A percentile compares a stretch with the other conserved stretches of the same genome.
phyloP scores from a whole-genome alignment of 2,329 filamentous ascomycete species.

The Xylariaceae sp. region DNA sequence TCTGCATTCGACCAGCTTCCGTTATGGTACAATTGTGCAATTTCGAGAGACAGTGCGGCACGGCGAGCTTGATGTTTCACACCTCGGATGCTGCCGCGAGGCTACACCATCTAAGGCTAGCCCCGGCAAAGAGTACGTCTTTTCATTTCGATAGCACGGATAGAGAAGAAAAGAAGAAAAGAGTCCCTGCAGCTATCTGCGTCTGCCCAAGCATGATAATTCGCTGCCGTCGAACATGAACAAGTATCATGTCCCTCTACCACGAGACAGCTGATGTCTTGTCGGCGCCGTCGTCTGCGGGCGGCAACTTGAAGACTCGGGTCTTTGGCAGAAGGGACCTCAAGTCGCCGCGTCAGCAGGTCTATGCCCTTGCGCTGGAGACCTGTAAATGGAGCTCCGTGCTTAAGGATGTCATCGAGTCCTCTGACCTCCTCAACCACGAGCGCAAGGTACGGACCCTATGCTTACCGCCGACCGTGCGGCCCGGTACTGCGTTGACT shows the following conservation, averaged over 20 bases:
- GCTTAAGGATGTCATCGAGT: slow-evolving; percentile 84
- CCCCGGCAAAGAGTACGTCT: too few relatives aligned
- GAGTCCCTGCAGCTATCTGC: too few relatives aligned
- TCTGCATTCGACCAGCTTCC: too few relatives aligned
- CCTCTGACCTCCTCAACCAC: slow-evolving; percentile 62
- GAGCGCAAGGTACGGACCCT: slow-evolving; percentile 70
- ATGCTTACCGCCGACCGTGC: neutral
- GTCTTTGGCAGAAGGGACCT: slow-evolving; percentile 68
- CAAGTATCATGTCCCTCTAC: slow-evolving; percentile 90
- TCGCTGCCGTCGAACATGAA: too few relatives aligned
- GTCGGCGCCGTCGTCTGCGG: slow-evolving; percentile 50
- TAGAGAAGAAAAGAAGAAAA: too few relatives aligned
- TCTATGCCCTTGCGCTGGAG: slow-evolving; percentile 83
- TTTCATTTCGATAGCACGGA: too few relatives aligned
- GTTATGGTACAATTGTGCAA: too few relatives aligned
- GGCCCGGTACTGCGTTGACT: neutral
- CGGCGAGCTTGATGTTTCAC: too few relatives aligned
- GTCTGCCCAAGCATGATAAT: too few relatives aligned
- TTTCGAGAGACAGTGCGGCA: too few relatives aligned
- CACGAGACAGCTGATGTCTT: slow-evolving; percentile 80
- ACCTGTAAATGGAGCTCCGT: slow-evolving; percentile 84
- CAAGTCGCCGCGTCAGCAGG: slow-evolving; percentile 70
- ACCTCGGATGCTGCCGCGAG: too few relatives aligned
- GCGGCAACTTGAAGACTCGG: slow-evolving; percentile 81
- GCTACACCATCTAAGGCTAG: too few relatives aligned